A percentile compares a stretch with the other conserved stretches of the same genome.
phyloP scores from a whole-genome alignment of 129 eudicot species.

The Sambucus nigra region DNA sequence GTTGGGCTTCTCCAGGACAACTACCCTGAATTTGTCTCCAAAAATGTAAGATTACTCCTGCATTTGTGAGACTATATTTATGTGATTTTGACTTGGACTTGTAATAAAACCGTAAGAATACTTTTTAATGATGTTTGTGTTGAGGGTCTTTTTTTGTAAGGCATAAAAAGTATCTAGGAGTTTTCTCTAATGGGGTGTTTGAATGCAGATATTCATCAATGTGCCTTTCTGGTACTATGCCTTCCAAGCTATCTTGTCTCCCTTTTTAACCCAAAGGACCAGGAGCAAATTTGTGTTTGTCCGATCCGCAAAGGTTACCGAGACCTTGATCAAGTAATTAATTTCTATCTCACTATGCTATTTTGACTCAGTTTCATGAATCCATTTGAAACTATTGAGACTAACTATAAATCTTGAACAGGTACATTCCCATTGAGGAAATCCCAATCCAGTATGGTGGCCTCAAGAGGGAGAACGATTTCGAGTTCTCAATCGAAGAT shows the following conservation, averaged over 20 bases:
- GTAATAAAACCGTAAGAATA: too few relatives aligned
- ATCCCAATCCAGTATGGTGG: slow-evolving; percentile 51
- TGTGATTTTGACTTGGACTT: neutral
- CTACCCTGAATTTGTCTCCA: slow-evolving; percentile 78
- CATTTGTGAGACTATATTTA: too few relatives aligned
- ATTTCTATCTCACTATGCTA: neutral
- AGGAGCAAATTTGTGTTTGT: slow-evolving; percentile 51
- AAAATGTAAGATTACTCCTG: slow-evolving; percentile 37
- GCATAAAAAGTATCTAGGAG: too few relatives aligned
- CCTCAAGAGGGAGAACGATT: slow-evolving; percentile 39
- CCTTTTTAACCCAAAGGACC: slow-evolving; percentile 49
- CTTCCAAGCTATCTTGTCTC: slow-evolving; percentile 36
- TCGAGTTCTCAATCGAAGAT: slow-evolving; percentile 29
- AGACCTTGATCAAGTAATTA: slow-evolving; percentile 45
- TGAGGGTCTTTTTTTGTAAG: neutral
- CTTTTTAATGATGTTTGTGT: too few relatives aligned
- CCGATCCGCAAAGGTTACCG: slow-evolving; percentile 45
- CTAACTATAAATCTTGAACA: neutral
- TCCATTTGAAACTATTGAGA: neutral
- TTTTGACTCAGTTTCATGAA: neutral
- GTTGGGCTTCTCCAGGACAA: slow-evolving; percentile 70
- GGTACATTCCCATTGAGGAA: slow-evolving; percentile 48
- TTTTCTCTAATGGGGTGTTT: neutral
- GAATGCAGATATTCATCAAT: slow-evolving; percentile 46
- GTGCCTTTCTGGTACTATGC: slow-evolving; percentile 58